A percentile compares a stretch with the other conserved stretches of the same genome.
These are phyloP conservation scores for Aciculoconidium aculeatum DNA, from an alignment of 805 yeast genomes.

Conservation along the genomic window DNA sequence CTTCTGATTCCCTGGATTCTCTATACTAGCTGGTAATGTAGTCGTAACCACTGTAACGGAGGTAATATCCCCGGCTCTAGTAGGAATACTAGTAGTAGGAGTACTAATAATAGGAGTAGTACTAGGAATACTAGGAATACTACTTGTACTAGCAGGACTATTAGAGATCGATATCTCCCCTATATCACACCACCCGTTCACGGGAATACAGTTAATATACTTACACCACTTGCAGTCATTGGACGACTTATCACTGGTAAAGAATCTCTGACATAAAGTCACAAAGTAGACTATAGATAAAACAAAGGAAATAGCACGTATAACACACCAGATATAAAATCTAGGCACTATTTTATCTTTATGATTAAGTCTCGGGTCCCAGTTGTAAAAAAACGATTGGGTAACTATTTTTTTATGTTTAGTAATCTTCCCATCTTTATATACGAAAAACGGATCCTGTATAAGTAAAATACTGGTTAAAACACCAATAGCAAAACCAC, in stretches of 20 bases:
- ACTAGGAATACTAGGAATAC: too few species aligned
- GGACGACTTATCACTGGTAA: conserved; percentile 17
- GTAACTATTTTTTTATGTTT: conserved; percentile 33
- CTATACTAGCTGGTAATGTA: too few species aligned
- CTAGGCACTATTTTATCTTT: conserved; percentile 27
- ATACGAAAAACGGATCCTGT: conserved; percentile 50
- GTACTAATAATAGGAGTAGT: too few species aligned
- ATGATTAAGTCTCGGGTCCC: conserved; percentile 34
- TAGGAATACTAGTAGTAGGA: too few species aligned
- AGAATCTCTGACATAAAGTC: conserved; percentile 43
- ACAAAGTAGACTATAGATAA: conserved; percentile 47
- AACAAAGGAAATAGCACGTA: conserved; percentile 40
- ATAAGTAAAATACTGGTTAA: conserved; percentile 44
- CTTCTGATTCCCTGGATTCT: too few species aligned
- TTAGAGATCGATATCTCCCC: conserved; percentile 37
- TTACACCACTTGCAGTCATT: conserved; percentile 63
- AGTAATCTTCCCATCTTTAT: conserved; percentile 33
- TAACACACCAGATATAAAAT: conserved; percentile 49
- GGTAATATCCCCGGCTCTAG: too few species aligned
- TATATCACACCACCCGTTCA: conserved; percentile 61
- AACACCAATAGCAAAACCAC: conserved; percentile 64
- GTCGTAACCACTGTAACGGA: too few species aligned
- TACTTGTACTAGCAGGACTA: too few species aligned
- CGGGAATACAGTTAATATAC: conserved; percentile 65
- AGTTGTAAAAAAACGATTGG: conserved; percentile 27